phyloP scores from a whole-genome alignment of 73 alveolate species.

The Halteria grandinella region DNA sequence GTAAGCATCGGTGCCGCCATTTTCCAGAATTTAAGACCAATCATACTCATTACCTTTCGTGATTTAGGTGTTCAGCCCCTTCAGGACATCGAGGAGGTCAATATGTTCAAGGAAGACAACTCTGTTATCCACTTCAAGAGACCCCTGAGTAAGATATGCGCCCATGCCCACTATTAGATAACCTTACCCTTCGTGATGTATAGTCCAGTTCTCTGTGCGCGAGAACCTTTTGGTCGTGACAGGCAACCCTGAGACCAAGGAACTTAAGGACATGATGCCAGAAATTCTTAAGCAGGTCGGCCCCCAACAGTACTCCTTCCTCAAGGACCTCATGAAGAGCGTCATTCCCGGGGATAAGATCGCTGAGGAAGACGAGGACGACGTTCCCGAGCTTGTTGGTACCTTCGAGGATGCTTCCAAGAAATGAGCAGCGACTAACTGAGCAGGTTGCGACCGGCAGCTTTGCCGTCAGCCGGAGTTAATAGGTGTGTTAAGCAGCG shows the following conservation, averaged over 20 bases:
- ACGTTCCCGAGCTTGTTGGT: constrained; percentile 78
- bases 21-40: no score
- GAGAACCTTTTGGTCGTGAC: constrained; percentile 89
- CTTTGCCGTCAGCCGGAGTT: no score
- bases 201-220: constrained; percentile 83
- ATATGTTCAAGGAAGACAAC: constrained; percentile 92
- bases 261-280: constrained; percentile 80
- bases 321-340: constrained; percentile 68
- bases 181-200: not conserved
- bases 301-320: constrained; percentile 74
- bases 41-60: constrained; percentile 2
- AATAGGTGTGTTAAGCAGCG: no score
- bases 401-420: constrained; percentile 68
- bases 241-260: constrained; percentile 86
- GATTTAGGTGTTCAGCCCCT: constrained; percentile 85
- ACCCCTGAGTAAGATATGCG: constrained; percentile 65
- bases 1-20: not conserved
- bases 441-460: no score
- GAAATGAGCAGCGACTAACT: constrained; percentile 28
- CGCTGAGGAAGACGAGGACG: constrained; percentile 76
- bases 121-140: constrained; percentile 86
- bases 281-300: constrained; percentile 90
- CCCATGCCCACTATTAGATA: not conserved
- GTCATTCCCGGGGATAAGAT: constrained; percentile 50
- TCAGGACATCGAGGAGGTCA: constrained; percentile 87